These are phyloP conservation scores for Microcera coccophila DNA, from an alignment of 2,329 filamentous ascomycete species.

Conservation along the genomic window DNA sequence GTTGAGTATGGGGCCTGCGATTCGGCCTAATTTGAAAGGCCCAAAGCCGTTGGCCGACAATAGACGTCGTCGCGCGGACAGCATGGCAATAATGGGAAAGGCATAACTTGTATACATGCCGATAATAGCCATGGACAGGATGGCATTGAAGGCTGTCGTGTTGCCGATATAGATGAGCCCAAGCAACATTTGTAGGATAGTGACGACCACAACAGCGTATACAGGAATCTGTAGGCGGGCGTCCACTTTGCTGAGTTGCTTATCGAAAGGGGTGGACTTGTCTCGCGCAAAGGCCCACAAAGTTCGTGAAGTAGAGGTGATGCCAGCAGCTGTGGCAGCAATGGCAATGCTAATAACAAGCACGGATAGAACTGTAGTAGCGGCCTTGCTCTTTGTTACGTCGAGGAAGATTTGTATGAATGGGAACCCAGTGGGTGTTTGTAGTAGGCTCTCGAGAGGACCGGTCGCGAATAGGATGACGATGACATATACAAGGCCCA, in stretches of 20 bases:
- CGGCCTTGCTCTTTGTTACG: conserved; percentile 23
- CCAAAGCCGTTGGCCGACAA: conserved; percentile 18
- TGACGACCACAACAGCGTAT: conserved; percentile 23
- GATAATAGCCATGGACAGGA: conserved; percentile 40
- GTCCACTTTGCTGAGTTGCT: conserved; percentile 35
- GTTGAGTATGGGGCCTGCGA: conserved; percentile 36
- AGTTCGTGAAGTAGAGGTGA: conserved; percentile 35
- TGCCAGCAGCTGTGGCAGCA: conserved; percentile 30
- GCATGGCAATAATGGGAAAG: conserved; percentile 36
- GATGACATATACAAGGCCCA: conserved; percentile 41
- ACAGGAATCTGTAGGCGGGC: conserved; percentile 33
- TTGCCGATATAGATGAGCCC: conserved; percentile 41
- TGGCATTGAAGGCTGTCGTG: conserved; percentile 38
- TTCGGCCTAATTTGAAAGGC: conserved; percentile 28
- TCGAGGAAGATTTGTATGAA: conserved; percentile 40
- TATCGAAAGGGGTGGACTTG: conserved; percentile 33
- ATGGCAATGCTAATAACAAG: conserved; percentile 26
- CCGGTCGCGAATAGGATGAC: conserved; percentile 43
- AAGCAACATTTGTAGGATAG: conserved; percentile 27
- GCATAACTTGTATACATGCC: conserved; percentile 43
- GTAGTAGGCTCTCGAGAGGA: conserved; percentile 34
- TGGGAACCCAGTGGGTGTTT: conserved; percentile 40
- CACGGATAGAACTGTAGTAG: conserved; percentile 28
- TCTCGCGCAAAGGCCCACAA: conserved; percentile 40
- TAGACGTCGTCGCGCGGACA: conserved; percentile 33